phyloP scores from a whole-genome alignment of 2,329 filamentous ascomycete species.

The Ophiosphaerella korrae region DNA sequence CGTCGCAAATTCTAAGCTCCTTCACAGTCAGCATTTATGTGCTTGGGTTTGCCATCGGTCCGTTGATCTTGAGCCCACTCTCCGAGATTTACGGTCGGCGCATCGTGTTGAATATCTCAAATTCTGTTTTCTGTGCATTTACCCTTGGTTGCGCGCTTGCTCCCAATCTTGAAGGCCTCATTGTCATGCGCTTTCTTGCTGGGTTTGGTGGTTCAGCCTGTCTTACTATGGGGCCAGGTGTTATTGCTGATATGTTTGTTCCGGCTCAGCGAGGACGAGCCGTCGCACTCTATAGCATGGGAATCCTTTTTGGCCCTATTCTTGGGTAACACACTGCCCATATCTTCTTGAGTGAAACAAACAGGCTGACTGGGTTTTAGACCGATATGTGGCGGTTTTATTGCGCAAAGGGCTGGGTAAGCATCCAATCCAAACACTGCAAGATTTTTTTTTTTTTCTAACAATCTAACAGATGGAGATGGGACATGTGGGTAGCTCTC shows the following conservation, averaged over 20 bases:
- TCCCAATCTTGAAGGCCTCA: constrained; percentile 40
- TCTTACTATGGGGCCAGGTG: constrained; percentile 41
- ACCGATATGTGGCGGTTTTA: constrained; percentile 44
- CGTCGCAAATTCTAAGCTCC: constrained; percentile 35
- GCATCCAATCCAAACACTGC: no score
- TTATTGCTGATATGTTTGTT: constrained; percentile 44
- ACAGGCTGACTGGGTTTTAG: no score
- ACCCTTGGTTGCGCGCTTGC: constrained; percentile 52
- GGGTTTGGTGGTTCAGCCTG: constrained; percentile 34
- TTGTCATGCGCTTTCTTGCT: constrained; percentile 42
- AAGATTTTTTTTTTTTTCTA: no score
- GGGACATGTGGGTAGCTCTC: constrained; percentile 44
- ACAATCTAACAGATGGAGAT: constrained; percentile 28
- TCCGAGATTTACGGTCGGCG: constrained; percentile 44
- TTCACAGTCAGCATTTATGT: constrained; percentile 45
- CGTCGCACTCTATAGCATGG: constrained; percentile 37
- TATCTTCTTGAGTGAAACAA: no score
- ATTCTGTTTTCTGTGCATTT: constrained; percentile 58
- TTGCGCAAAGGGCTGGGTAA: constrained; percentile 36
- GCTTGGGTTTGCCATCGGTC: constrained; percentile 41
- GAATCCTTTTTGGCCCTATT: constrained; percentile 41
- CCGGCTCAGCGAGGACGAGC: constrained; percentile 40
- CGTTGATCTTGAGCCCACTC: constrained; percentile 41
- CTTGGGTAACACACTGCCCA: constrained; percentile 12
- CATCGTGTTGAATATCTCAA: constrained; percentile 43